phyloP scores from a whole-genome alignment of 768 basidiomycete species.

The Mycena vitilis region DNA sequence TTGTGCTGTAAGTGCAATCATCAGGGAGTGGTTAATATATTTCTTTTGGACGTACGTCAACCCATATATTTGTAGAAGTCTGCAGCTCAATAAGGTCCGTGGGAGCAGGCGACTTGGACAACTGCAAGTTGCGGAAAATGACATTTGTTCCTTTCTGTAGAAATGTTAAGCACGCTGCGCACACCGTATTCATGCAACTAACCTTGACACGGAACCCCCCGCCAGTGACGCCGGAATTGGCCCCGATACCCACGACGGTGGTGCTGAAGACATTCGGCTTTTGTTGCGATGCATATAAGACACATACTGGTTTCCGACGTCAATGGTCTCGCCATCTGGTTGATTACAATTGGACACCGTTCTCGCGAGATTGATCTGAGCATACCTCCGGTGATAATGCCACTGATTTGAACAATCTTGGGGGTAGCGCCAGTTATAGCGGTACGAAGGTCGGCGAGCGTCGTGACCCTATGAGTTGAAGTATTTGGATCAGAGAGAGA shows the following conservation, averaged over 20 bases:
- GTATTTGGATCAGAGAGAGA: background rate
- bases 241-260: conserved; percentile 29
- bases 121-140: conserved; percentile 33
- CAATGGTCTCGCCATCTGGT: conserved; percentile 28
- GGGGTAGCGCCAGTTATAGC: conserved; percentile 26
- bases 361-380: background rate
- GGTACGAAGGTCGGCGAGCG: conserved; percentile 29
- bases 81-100: conserved; percentile 35
- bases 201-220: conserved; percentile 36
- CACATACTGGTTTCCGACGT: conserved; percentile 33
- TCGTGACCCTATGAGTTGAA: conserved; percentile 24
- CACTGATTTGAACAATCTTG: conserved; percentile 32
- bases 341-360: background rate
- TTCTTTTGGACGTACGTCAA: conserved; percentile 23
- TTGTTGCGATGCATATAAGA: background rate
- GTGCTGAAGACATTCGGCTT: conserved; percentile 18
- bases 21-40: background rate
- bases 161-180: background rate
- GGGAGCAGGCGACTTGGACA: conserved; percentile 30
- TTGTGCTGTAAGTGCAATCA: conserved; percentile 25
- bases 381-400: conserved; percentile 33
- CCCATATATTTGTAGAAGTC: conserved; percentile 34
- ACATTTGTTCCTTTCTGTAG: conserved; percentile 34
- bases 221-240: conserved; percentile 33
- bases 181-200: background rate